phyloP scores from a whole-genome alignment of 768 basidiomycete species.

The Gloeopeniophorella convolvens region DNA sequence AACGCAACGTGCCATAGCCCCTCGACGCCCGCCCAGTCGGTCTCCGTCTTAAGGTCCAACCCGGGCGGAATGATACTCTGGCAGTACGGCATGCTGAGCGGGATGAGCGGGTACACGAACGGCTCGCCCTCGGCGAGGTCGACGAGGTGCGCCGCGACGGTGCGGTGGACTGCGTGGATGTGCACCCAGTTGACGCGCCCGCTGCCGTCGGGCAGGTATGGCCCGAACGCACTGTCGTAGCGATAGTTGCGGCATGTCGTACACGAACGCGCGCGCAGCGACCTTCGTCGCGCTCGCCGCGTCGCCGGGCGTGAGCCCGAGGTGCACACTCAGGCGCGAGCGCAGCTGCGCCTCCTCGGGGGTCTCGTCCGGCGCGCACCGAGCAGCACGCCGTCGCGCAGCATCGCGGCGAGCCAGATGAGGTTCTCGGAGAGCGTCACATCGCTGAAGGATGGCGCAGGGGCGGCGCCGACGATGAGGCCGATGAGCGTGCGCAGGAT shows the following conservation, averaged over 20 bases:
- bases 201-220: constrained; percentile 40
- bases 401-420: constrained; percentile 40
- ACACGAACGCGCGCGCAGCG: constrained; percentile 49
- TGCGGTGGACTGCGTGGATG: constrained; percentile 48
- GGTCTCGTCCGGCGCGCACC: constrained; percentile 24
- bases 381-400: constrained; percentile 41
- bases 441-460: constrained; percentile 26
- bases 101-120: constrained; percentile 30
- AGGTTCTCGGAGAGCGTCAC: constrained; percentile 43
- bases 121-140: constrained; percentile 31
- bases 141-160: constrained; percentile 47
- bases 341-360: constrained; percentile 41
- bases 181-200: constrained; percentile 55
- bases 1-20: constrained; percentile 61
- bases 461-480: constrained; percentile 38
- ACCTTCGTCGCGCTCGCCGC: constrained; percentile 28
- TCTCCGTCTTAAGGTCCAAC: constrained; percentile 31
- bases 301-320: constrained; percentile 48
- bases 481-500: constrained; percentile 47
- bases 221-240: constrained; percentile 46
- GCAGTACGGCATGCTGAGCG: constrained; percentile 47
- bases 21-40: constrained; percentile 54
- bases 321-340: constrained; percentile 48
- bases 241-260: constrained; percentile 55
- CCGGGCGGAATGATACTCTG: constrained; percentile 42